A percentile compares a stretch with the other conserved stretches of the same genome.
These are phyloP conservation scores for Alloascoidea hylecoeti DNA, from an alignment of 805 yeast species.

Conservation along the genomic window DNA sequence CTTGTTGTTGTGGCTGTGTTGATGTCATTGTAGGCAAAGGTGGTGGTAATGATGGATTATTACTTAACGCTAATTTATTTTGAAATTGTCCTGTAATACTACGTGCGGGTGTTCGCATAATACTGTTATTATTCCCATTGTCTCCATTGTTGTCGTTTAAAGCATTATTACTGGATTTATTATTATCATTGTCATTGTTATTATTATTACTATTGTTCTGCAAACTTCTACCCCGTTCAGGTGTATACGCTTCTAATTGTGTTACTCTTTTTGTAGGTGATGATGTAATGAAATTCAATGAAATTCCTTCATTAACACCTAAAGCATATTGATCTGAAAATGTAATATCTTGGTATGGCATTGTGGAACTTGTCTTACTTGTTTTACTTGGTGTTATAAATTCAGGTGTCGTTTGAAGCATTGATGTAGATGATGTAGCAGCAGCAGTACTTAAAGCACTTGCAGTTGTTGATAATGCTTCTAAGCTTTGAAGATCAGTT, in stretches of 20 bases:
- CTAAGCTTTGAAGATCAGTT: conserved; percentile 5
- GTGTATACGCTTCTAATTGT: conserved; percentile 47
- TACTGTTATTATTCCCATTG: conserved; percentile 5
- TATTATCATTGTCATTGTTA: conserved; percentile 3
- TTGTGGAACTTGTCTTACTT: background rate
- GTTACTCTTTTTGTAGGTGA: conserved; percentile 30
- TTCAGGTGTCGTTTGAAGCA: conserved; percentile 6
- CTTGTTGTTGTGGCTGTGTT: conserved; percentile 23
- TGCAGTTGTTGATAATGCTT: conserved; percentile 8
- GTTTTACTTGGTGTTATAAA: conserved; percentile 1
- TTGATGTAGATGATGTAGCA: conserved; percentile 4
- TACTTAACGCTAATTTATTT: conserved; percentile 7
- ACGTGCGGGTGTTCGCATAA: conserved; percentile 2
- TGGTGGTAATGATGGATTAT: conserved; percentile 17
- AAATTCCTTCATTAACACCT: conserved; percentile 3
- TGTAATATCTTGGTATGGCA: conserved; percentile 1
- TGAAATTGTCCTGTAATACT: conserved; percentile 6
- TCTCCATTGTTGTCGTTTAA: conserved; percentile 9
- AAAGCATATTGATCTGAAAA: conserved; percentile 10
- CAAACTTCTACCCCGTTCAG: conserved; percentile 33
- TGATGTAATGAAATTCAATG: conserved; percentile 4
- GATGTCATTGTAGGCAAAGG: conserved; percentile 17
- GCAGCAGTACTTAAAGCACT: conserved; percentile 14
- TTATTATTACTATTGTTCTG: conserved; percentile 12
- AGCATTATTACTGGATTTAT: background rate